Conservation (phyloP, 2,329 filamentous ascomycete genomes). For the Cephalotrichum gorgonifer region DNA sequence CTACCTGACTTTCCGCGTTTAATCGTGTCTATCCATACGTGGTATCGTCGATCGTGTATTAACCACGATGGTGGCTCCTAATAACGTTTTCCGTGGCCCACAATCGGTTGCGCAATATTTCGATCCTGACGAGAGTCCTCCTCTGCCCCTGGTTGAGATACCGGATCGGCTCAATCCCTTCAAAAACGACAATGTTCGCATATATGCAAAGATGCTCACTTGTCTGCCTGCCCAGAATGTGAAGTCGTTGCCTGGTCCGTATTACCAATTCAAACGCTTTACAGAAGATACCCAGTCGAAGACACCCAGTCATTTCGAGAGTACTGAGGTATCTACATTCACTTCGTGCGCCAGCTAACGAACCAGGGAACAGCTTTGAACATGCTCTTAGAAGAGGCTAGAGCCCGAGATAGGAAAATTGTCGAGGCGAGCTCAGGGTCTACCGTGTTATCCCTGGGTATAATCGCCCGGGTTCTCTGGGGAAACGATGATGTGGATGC, state of each 20-base stretch:
- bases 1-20: too few species aligned
- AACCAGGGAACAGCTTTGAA: slow-evolving; percentile 33
- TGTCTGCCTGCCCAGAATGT: slow-evolving; percentile 56
- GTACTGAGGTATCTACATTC: too few species aligned
- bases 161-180: slow-evolving; percentile 47
- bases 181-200: slow-evolving; percentile 44
- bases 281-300: too few species aligned
- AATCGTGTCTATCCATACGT: too few species aligned
- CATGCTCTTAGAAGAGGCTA: slow-evolving; percentile 31
- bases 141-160: slow-evolving; percentile 51
- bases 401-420: slow-evolving; percentile 35
- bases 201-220: slow-evolving; percentile 58
- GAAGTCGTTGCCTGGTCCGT: slow-evolving; percentile 47
- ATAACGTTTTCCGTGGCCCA: neutral
- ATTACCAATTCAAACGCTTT: too few species aligned
- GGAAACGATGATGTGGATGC: slow-evolving; percentile 30
- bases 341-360: too few species aligned
- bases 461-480: slow-evolving; percentile 20
- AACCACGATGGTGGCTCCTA: neutral
- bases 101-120: neutral
- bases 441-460: slow-evolving; percentile 47
- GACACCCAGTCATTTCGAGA: too few species aligned
- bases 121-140: slow-evolving; percentile 45
- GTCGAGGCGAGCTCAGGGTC: slow-evolving; percentile 54
- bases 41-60: too few species aligned